phyloP scores from a whole-genome alignment of 2,329 filamentous ascomycete genomes.

The Didymosphaeria variabile region DNA sequence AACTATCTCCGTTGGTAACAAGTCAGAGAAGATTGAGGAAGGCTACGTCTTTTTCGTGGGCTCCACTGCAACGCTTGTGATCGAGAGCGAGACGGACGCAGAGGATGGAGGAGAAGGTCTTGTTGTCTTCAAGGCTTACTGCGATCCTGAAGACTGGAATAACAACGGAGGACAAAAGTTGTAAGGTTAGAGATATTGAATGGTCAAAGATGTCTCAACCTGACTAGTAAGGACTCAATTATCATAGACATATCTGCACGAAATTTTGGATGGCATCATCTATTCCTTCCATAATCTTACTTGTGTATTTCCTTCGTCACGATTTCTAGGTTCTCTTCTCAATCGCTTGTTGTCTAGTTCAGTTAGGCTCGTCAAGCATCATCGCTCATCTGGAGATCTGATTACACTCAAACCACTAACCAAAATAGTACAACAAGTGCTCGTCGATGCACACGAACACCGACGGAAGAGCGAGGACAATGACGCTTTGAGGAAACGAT shows the following conservation, averaged over 20 bases:
- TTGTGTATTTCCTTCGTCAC: neutral
- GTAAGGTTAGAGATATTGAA: constrained; percentile 17
- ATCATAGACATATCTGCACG: neutral
- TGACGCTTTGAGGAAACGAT: too few species aligned
- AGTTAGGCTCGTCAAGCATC: too few species aligned
- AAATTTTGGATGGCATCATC: neutral
- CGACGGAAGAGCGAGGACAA: too few species aligned
- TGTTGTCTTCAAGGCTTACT: constrained; percentile 92
- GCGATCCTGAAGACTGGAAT: constrained; percentile 60
- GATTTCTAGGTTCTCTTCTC: neutral
- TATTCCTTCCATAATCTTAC: neutral
- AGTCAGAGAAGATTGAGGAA: constrained; percentile 70
- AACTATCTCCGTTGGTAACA: constrained; percentile 84
- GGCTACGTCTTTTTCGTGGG: constrained; percentile 73
- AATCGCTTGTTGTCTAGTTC: neutral
- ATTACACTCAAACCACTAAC: too few species aligned
- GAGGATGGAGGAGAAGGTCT: constrained; percentile 67
- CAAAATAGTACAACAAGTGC: too few species aligned
- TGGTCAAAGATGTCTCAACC: neutral
- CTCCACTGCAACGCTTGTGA: constrained; percentile 81
- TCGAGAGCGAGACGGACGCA: constrained; percentile 70
- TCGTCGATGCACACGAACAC: too few species aligned
- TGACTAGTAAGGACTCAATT: neutral
- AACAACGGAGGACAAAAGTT: constrained; percentile 39
- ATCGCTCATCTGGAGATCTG: too few species aligned